Percentiles rank a stretch among this genome's conserved stretches.
phyloP scores from a whole-genome alignment of 345 rosid species.

The Citrus inodora region DNA sequence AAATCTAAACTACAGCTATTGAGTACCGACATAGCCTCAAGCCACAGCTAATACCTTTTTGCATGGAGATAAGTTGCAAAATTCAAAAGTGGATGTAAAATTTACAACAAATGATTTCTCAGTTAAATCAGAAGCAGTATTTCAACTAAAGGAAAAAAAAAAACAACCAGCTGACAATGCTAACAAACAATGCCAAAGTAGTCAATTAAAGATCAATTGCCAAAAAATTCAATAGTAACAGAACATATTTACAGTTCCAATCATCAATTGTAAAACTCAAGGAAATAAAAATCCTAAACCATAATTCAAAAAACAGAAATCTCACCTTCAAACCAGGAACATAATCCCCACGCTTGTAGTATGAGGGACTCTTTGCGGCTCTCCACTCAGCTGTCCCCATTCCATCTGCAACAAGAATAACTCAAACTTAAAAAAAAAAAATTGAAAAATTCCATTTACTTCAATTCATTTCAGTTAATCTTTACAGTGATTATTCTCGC shows the following conservation, averaged over 20 bases:
- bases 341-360: slow-evolving; percentile 97
- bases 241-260: background rate
- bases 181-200: background rate
- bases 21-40: background rate
- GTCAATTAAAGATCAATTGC: background rate
- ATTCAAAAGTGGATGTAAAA: background rate
- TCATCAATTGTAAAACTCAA: background rate
- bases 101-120: background rate
- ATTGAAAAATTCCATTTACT: background rate
- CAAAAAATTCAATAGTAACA: background rate
- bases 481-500: slow-evolving; percentile 98
- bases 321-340: slow-evolving; percentile 96
- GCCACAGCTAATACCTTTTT: background rate
- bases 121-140: background rate
- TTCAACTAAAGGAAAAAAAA: background rate
- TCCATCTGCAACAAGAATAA: slow-evolving; percentile 56
- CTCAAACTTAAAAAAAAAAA: background rate
- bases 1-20: background rate
- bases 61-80: background rate
- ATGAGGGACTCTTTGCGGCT: slow-evolving; percentile 86
- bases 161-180: background rate
- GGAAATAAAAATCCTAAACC: background rate
- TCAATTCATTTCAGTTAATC: background rate
- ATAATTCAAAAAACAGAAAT: background rate
- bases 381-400: slow-evolving; percentile 99